phyloP scores from a whole-genome alignment of 2,329 filamentous ascomycete species.

The Myriosclerotinia curreyana region DNA sequence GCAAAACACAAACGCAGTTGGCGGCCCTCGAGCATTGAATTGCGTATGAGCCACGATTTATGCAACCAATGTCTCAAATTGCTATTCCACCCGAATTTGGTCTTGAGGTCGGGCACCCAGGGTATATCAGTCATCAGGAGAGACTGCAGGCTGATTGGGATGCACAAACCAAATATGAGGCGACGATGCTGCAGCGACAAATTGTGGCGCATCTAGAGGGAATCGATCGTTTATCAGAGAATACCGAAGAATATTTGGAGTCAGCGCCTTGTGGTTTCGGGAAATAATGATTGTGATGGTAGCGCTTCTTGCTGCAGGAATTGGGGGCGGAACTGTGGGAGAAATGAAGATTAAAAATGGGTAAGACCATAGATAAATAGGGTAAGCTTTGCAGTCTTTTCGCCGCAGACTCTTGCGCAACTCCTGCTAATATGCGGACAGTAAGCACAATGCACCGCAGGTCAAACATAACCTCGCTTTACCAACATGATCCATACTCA shows the following conservation, averaged over 20 bases:
- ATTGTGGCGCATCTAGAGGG: conserved; percentile 9
- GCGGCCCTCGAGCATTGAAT: too few relatives aligned
- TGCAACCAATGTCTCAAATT: too few relatives aligned
- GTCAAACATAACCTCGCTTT: background rate
- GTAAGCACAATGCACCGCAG: background rate
- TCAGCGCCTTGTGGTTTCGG: conserved; percentile 10
- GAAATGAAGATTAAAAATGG: background rate
- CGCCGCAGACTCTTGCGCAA: background rate
- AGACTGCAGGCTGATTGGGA: conserved; percentile 9
- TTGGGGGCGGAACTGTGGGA: background rate
- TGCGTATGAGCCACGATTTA: too few relatives aligned
- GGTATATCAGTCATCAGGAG: background rate
- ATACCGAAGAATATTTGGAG: conserved; percentile 1
- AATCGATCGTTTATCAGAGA: background rate
- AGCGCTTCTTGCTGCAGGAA: background rate
- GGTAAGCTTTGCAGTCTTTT: background rate
- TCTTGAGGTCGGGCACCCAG: background rate
- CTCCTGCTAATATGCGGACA: background rate
- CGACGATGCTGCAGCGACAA: background rate
- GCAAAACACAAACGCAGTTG: too few relatives aligned
- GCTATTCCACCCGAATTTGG: conserved; percentile 8
- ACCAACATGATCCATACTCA: background rate
- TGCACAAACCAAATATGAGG: background rate
- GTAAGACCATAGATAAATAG: background rate
- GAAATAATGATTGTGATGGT: background rate